Percentiles rank a stretch among this genome's conserved stretches.
phyloP scores from a whole-genome alignment of 1,284 basidiomycete genomes.

The Sporisorium reilianum region DNA sequence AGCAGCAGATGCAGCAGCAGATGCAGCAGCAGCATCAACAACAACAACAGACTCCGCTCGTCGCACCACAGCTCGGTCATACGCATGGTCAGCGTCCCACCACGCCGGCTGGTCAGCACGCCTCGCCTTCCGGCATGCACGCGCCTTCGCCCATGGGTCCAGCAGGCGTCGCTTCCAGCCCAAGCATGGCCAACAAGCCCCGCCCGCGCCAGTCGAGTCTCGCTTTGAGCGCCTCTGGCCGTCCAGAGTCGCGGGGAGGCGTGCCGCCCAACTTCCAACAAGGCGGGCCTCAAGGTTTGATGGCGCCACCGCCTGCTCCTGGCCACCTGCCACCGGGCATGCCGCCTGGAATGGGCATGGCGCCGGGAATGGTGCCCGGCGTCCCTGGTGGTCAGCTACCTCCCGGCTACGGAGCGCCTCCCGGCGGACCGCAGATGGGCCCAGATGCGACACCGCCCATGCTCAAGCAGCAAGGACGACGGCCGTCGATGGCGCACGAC shows the following conservation, averaged over 20 bases:
- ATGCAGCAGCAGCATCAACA: slow-evolving; percentile 38
- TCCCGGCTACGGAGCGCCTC: slow-evolving; percentile 23
- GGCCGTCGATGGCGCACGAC: slow-evolving; percentile 41
- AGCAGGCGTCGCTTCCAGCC: slow-evolving; percentile 37
- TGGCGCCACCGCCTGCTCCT: slow-evolving; percentile 52
- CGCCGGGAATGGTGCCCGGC: slow-evolving; percentile 30
- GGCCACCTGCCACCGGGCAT: slow-evolving; percentile 39
- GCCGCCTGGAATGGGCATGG: slow-evolving; percentile 28
- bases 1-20: slow-evolving; percentile 33
- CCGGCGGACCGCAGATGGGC: slow-evolving; percentile 25
- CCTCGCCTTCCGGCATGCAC: slow-evolving; percentile 47
- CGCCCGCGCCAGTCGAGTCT: slow-evolving; percentile 46
- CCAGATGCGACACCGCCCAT: slow-evolving; percentile 22
- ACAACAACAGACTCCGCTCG: slow-evolving; percentile 45
- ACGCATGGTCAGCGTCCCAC: slow-evolving; percentile 44
- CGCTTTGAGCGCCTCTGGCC: slow-evolving; percentile 33
- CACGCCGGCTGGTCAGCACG: slow-evolving; percentile 41
- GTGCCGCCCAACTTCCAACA: slow-evolving; percentile 30
- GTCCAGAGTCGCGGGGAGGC: slow-evolving; percentile 40
- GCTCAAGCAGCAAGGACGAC: slow-evolving; percentile 45
- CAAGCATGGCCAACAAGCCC: slow-evolving; percentile 35
- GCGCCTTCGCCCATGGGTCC: slow-evolving; percentile 48
- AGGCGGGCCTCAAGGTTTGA: slow-evolving; percentile 36
- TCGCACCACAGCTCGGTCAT: slow-evolving; percentile 37
- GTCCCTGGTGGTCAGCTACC: slow-evolving; percentile 29